Conservation (phyloP, 805 yeast species). For the Metschnikowia santaceciliae region DNA sequence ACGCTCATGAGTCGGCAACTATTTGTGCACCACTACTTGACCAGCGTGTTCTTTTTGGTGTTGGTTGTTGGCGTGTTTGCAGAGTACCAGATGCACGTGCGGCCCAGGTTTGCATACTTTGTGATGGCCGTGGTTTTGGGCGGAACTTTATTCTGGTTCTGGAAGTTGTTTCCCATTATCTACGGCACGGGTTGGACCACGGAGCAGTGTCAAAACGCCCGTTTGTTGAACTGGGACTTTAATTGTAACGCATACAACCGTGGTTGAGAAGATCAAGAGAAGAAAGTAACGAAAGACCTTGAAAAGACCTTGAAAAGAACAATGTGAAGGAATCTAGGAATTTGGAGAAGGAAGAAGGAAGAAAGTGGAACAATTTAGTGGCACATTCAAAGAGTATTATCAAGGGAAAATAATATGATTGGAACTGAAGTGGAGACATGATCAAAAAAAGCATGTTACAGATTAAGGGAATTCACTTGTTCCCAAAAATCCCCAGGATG, state of each 20-base stretch:
- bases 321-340: too few species aligned
- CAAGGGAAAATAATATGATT: too few species aligned
- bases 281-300: too few species aligned
- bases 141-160: conserved; percentile 24
- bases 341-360: too few species aligned
- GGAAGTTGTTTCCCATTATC: conserved; percentile 37
- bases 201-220: conserved; percentile 34
- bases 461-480: too few species aligned
- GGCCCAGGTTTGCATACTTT: conserved; percentile 23
- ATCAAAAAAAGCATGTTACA: too few species aligned
- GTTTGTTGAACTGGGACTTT: conserved; percentile 42
- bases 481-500: too few species aligned
- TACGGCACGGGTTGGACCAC: conserved; percentile 46
- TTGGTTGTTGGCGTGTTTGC: conserved; percentile 41
- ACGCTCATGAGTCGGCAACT: conserved; percentile 37
- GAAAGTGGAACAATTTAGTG: too few species aligned
- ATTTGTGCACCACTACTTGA: conserved; percentile 46
- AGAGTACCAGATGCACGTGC: conserved; percentile 36
- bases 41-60: conserved; percentile 48
- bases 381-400: too few species aligned
- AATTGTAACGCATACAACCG: conserved; percentile 27
- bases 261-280: neutral
- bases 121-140: conserved; percentile 19
- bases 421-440: too few species aligned
- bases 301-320: too few species aligned